Conservation (phyloP, 1,284 basidiomycete species). For the Leccinum olivaceoglutinosum region DNA sequence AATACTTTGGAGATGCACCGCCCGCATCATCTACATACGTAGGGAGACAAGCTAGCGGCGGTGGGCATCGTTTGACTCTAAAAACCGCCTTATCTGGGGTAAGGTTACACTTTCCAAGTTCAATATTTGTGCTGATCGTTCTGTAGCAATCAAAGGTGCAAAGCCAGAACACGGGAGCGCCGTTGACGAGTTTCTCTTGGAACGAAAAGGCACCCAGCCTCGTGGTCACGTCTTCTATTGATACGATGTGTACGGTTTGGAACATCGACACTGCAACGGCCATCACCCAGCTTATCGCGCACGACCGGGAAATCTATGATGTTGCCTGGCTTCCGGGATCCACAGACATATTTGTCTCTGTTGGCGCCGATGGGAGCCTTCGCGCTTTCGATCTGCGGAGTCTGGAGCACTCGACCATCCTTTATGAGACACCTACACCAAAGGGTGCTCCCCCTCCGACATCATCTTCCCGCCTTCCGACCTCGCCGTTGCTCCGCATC, state of each 20-base stretch:
- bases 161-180: slow-evolving; percentile 79
- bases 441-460: slow-evolving; percentile 61
- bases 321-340: slow-evolving; percentile 98
- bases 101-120: slow-evolving; percentile 31
- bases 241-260: slow-evolving; percentile 95
- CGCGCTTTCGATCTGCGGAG: slow-evolving; percentile 95
- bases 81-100: slow-evolving; percentile 81
- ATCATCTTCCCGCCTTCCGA: slow-evolving; percentile 60
- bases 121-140: slow-evolving; percentile 12
- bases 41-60: slow-evolving; percentile 53
- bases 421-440: slow-evolving; percentile 89
- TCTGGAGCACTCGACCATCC: slow-evolving; percentile 96
- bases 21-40: slow-evolving; percentile 62
- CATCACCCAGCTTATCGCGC: slow-evolving; percentile 95
- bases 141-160: slow-evolving; percentile 82
- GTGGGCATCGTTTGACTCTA: slow-evolving; percentile 57
- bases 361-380: slow-evolving; percentile 94
- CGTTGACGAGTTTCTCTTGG: slow-evolving; percentile 94
- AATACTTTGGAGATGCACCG: slow-evolving; percentile 64
- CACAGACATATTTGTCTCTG: slow-evolving; percentile 96
- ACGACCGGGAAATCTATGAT: slow-evolving; percentile 97
- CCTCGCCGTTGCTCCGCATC: slow-evolving; percentile 78
- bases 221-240: slow-evolving; percentile 94
- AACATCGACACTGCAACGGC: slow-evolving; percentile 95
- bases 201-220: slow-evolving; percentile 84